Evolutionary conservation across 768 basidiomycete species (phyloP).

Genomic region (Rhodosporidiobolus sp.): DNA sequence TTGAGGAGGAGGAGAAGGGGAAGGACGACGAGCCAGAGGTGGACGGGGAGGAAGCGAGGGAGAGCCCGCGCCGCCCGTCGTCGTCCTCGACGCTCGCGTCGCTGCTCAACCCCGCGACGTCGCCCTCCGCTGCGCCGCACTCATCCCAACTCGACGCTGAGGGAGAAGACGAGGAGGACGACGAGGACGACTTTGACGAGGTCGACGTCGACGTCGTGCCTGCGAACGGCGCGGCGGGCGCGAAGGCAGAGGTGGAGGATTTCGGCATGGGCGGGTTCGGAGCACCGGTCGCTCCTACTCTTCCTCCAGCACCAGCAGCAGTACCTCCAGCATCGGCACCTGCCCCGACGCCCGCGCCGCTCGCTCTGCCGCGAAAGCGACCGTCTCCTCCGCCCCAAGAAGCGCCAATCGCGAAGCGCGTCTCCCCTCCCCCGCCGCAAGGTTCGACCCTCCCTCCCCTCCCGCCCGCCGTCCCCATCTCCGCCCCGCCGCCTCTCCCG

Average conservation of each 20-base stretch:
- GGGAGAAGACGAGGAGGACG: neutral
- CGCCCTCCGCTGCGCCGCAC: neutral
- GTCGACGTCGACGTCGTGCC: neutral
- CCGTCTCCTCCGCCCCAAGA: no score
- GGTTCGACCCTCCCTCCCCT: no score
- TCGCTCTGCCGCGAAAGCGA: no score
- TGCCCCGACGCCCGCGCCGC: no score
- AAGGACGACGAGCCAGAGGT: neutral
- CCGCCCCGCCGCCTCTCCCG: no score
- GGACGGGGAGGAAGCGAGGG: no score
- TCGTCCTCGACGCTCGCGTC: neutral
- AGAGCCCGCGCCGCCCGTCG: neutral
- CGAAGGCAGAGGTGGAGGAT: conserved; percentile 13
- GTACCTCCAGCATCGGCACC: no score
- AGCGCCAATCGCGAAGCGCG: no score
- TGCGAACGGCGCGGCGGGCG: neutral
- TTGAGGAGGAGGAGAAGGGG: neutral
- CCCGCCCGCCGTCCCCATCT: no score
- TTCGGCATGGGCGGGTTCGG: neutral
- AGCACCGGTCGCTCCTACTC: no score
- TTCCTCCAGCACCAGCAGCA: no score
- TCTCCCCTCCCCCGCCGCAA: no score
- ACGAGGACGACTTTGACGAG: conserved; percentile 18
- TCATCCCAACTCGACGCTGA: neutral
- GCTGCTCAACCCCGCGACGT: neutral